phyloP scores from a whole-genome alignment of 106 monocot genomes.

The Narthecium ossifragum region DNA sequence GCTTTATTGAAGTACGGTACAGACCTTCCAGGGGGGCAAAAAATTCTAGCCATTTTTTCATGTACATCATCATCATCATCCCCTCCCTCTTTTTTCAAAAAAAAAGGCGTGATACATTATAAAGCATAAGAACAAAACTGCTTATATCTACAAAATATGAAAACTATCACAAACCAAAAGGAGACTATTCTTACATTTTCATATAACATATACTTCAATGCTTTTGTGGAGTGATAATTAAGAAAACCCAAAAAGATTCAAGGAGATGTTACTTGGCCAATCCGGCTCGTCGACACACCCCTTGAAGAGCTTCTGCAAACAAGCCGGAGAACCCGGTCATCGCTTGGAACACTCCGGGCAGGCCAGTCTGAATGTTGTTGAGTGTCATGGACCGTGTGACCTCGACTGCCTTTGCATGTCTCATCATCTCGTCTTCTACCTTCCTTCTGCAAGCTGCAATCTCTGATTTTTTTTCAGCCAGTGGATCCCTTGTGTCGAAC shows the following conservation, averaged over 20 bases:
- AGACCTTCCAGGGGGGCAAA: background rate
- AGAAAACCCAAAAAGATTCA: background rate
- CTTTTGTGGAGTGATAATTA: background rate
- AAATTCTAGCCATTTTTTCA: background rate
- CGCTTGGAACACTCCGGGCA: conserved; percentile 89
- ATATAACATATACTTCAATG: conserved; percentile 3
- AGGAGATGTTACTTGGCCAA: background rate
- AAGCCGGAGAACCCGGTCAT: conserved; percentile 75
- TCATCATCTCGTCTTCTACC: conserved; percentile 72
- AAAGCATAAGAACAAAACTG: background rate
- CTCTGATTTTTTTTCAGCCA: conserved; percentile 61
- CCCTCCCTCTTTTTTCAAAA: no score
- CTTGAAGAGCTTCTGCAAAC: conserved; percentile 50
- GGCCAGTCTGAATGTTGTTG: conserved; percentile 76
- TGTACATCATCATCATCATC: background rate
- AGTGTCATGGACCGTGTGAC: conserved; percentile 71
- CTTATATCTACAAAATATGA: background rate
- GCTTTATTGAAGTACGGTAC: no score
- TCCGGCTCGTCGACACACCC: conserved; percentile 51
- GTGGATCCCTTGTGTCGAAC: conserved; percentile 58
- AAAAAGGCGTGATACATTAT: background rate
- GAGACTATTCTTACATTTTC: background rate
- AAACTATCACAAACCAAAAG: background rate
- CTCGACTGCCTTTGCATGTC: conserved; percentile 51
- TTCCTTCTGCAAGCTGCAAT: conserved; percentile 49